Evolutionary conservation across 1,284 basidiomycete species (phyloP).

Genomic region (Cutaneotrichosporon cavernicola): DNA sequence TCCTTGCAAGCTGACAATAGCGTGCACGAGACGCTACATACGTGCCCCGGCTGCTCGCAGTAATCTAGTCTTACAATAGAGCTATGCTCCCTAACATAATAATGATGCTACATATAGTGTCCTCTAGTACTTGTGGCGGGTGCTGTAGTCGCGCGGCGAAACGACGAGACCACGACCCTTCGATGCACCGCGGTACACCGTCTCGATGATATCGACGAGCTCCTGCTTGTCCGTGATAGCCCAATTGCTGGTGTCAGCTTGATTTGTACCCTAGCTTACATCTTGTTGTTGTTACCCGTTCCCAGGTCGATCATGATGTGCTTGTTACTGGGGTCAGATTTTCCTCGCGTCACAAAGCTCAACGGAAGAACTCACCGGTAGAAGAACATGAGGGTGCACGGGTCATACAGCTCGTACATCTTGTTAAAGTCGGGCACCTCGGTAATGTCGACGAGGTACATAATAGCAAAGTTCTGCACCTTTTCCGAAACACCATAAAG

Average conservation of each 20-base stretch:
- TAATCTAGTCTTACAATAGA: slow-evolving; percentile 10
- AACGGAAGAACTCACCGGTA: slow-evolving; percentile 66
- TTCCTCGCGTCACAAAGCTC: background rate
- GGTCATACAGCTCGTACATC: slow-evolving; percentile 73
- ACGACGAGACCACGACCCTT: slow-evolving; percentile 98
- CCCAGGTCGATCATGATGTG: slow-evolving; percentile 99
- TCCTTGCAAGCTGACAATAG: slow-evolving; percentile 14
- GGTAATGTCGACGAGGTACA: slow-evolving; percentile 93
- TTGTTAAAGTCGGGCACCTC: slow-evolving; percentile 99
- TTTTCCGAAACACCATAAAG: slow-evolving; percentile 89
- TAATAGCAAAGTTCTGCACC: slow-evolving; percentile 97
- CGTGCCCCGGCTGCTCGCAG: slow-evolving; percentile 60
- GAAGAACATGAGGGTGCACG: slow-evolving; percentile 97
- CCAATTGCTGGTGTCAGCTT: slow-evolving; percentile 70
- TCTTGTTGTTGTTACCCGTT: slow-evolving; percentile 99
- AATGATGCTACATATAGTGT: slow-evolving; percentile 4
- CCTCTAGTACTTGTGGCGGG: slow-evolving; percentile 51
- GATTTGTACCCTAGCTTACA: slow-evolving; percentile 57
- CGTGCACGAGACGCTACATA: slow-evolving; percentile 70
- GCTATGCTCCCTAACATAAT: slow-evolving; percentile 6
- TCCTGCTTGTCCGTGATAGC: slow-evolving; percentile 96
- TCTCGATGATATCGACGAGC: slow-evolving; percentile 97
- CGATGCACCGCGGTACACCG: slow-evolving; percentile 94
- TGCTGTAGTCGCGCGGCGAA: slow-evolving; percentile 64
- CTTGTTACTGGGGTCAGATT: slow-evolving; percentile 69